phyloP scores from a whole-genome alignment of 2,329 filamentous ascomycete species.

The Exophiala oligosperma region DNA sequence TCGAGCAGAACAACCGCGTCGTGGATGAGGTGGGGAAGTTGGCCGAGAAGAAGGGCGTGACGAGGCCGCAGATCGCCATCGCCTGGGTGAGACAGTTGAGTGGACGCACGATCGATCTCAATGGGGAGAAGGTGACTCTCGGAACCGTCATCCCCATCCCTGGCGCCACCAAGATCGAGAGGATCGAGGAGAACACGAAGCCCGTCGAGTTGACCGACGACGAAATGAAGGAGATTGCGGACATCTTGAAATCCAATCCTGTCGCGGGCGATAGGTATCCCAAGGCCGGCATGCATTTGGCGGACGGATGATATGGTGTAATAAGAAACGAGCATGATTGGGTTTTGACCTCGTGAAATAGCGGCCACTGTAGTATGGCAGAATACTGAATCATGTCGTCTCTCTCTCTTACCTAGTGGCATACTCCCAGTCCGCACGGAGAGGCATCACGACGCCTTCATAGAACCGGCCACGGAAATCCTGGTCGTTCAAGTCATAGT shows the following conservation, averaged over 20 bases:
- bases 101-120: slow-evolving; percentile 27
- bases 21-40: slow-evolving; percentile 47
- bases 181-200: slow-evolving; percentile 43
- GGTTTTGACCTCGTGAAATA: too few relatives aligned
- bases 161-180: slow-evolving; percentile 38
- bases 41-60: slow-evolving; percentile 45
- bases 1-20: slow-evolving; percentile 52
- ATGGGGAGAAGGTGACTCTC: slow-evolving; percentile 20
- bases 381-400: too few relatives aligned
- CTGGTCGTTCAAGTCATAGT: too few relatives aligned
- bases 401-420: too few relatives aligned
- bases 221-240: slow-evolving; percentile 53
- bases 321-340: too few relatives aligned
- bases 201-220: slow-evolving; percentile 44
- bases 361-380: too few relatives aligned
- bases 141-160: slow-evolving; percentile 44
- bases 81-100: slow-evolving; percentile 50
- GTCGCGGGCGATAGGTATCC: slow-evolving; percentile 21
- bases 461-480: too few relatives aligned
- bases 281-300: slow-evolving; percentile 3
- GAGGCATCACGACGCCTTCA: too few relatives aligned
- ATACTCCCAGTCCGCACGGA: too few relatives aligned
- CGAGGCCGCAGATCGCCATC: slow-evolving; percentile 50
- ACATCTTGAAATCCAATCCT: slow-evolving; percentile 41
- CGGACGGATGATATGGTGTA: neutral